These are phyloP conservation scores for Saxophila tyrrhenica DNA, from an alignment of 495 filamentous ascomycete genomes.

Conservation along the genomic window DNA sequence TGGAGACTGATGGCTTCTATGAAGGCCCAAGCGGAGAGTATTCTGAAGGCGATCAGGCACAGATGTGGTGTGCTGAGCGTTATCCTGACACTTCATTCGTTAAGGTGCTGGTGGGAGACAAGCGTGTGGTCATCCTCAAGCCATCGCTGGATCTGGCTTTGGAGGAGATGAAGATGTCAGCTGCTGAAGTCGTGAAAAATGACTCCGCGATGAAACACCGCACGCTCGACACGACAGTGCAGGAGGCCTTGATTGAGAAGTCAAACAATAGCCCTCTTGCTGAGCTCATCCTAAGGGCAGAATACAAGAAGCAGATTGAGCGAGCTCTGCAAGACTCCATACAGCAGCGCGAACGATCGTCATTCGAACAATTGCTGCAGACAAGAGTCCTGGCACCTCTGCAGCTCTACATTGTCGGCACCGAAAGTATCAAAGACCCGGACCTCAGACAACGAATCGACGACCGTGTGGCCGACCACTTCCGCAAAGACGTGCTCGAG, in stretches of 20 bases:
- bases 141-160: neutral
- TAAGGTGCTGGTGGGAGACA: neutral
- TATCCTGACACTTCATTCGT: neutral
- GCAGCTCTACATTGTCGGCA: slow-evolving; percentile 4
- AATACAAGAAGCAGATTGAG: neutral
- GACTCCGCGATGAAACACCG: neutral
- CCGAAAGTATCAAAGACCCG: slow-evolving; percentile 2
- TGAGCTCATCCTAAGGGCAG: neutral
- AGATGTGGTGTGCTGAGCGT: neutral
- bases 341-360: neutral
- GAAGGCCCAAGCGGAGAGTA: neutral
- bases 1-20: neutral
- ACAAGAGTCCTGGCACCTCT: slow-evolving; percentile 7
- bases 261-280: neutral
- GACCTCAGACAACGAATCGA: slow-evolving; percentile 8
- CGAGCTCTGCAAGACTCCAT: neutral
- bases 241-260: neutral
- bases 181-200: neutral
- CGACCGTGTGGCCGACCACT: slow-evolving; percentile 11
- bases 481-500: slow-evolving; percentile 3
- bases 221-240: neutral
- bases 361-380: neutral
- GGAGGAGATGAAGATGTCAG: neutral
- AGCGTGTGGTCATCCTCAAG: neutral
- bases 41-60: neutral